These are phyloP conservation scores for Trametes elegans DNA, from an alignment of 768 basidiomycete genomes.

Conservation along the genomic window DNA sequence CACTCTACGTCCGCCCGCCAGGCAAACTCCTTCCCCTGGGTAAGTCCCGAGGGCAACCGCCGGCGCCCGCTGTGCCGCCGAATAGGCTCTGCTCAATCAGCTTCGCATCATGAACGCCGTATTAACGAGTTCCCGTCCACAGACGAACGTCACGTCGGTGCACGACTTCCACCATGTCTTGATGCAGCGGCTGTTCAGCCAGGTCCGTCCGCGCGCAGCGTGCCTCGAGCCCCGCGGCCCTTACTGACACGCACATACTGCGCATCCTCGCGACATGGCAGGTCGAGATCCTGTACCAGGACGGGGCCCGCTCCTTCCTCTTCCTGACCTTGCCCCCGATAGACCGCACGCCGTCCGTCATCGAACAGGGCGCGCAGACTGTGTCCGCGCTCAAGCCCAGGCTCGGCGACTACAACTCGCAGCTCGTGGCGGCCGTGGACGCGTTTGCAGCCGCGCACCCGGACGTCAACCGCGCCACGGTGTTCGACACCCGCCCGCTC, in stretches of 20 bases:
- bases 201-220: slow-evolving; percentile 30
- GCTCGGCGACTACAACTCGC: slow-evolving; percentile 50
- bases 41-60: slow-evolving; percentile 22
- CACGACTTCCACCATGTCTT: slow-evolving; percentile 32
- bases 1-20: slow-evolving; percentile 21
- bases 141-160: slow-evolving; percentile 37
- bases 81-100: too few relatives aligned
- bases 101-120: too few relatives aligned
- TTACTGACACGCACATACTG: too few relatives aligned
- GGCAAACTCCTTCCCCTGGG: slow-evolving; percentile 51
- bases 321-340: slow-evolving; percentile 40
- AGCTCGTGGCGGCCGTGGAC: slow-evolving; percentile 38
- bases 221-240: slow-evolving; percentile 32
- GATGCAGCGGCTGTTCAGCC: slow-evolving; percentile 34
- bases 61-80: not conserved
- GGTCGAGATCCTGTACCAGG: slow-evolving; percentile 46
- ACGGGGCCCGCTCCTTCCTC: slow-evolving; percentile 40
- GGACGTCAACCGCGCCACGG: slow-evolving; percentile 42
- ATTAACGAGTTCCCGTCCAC: not conserved
- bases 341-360: slow-evolving; percentile 39
- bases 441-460: slow-evolving; percentile 41
- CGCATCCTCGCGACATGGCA: too few relatives aligned
- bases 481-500: slow-evolving; percentile 56
- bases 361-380: slow-evolving; percentile 34
- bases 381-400: slow-evolving; percentile 31